Percentiles rank a stretch among this genome's conserved stretches.
phyloP scores from a whole-genome alignment of 2,329 filamentous ascomycete species.

The Mycogone perniciosa region DNA sequence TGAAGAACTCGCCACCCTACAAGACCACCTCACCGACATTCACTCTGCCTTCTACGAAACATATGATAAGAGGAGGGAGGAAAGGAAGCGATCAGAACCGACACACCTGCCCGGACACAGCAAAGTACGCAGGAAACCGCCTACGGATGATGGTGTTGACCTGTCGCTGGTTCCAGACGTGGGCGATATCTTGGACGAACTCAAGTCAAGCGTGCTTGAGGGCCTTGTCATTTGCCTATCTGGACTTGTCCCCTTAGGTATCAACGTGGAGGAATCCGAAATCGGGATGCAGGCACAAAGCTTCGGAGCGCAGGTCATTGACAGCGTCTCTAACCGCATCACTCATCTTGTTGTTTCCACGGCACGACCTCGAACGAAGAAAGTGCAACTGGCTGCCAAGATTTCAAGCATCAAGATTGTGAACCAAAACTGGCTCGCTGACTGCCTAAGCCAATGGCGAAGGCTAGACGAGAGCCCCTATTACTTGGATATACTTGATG shows the following conservation, averaged over 20 bases:
- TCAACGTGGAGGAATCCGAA: conserved; percentile 74
- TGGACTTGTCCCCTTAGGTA: conserved; percentile 77
- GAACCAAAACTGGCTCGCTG: conserved; percentile 80
- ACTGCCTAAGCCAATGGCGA: conserved; percentile 79
- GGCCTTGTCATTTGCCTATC: conserved; percentile 80
- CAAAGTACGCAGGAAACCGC: conserved; percentile 24
- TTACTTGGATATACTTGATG: conserved; percentile 66
- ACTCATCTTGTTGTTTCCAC: conserved; percentile 71
- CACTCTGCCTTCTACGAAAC: conserved; percentile 77
- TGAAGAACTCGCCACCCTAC: conserved; percentile 69
- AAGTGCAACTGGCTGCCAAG: conserved; percentile 79
- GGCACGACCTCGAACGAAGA: conserved; percentile 72
- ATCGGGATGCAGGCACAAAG: conserved; percentile 79
- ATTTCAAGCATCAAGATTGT: conserved; percentile 84
- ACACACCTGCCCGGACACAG: conserved; percentile 30
- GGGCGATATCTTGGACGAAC: conserved; percentile 70
- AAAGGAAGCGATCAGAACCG: conserved; percentile 29
- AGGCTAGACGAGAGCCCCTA: conserved; percentile 74
- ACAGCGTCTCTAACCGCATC: conserved; percentile 53
- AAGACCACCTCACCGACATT: conserved; percentile 66
- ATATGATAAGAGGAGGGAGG: conserved; percentile 56
- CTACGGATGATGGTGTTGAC: conserved; percentile 38
- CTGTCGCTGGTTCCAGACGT: conserved; percentile 68
- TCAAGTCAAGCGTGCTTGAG: conserved; percentile 71
- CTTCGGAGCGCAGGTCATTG: conserved; percentile 67